Evolutionary conservation across 257 asterid species (phyloP), one percentile per base, ranked within the genome.

Genomic region (Salvia rosmarinus): DNA sequence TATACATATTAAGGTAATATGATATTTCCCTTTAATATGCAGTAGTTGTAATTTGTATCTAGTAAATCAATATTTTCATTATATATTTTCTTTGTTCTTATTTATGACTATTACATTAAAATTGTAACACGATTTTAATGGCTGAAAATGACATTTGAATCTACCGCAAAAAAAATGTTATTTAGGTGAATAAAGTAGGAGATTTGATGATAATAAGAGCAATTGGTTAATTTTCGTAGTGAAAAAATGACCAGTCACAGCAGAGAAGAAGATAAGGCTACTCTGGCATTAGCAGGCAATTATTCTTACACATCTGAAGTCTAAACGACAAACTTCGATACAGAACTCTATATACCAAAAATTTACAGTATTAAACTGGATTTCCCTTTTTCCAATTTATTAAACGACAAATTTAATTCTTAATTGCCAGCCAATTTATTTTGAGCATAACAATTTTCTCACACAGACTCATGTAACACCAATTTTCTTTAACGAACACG

Each of bases 191-290:
- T 2, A 19, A 20, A 64, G 12, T 9, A 19, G 34, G 4, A 17
- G 2, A 17, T 50, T 17, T 16, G 25, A 1, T 1, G 1, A 4
- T 9, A 39, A 42, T 12, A 6, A 46, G 7, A 8, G 7, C 21
- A 43, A 64, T 16, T 68, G 37, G 73, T 13, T 40, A 39, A 72
- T 63, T 50, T 51, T 40, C 9, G 65, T 63, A 30, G 62, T 51
- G 63, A 17, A 32, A 57, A 66, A 63, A 55, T 65, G 78, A 66
- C 35, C 62, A 32, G 66, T 66, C 68, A 40, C 47, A 10, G 37
- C 62, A 40, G 49, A 63, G 65, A 43, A 42, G 54, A 56, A 63
- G 78, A 66, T 65, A 74, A 66, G 78, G 56, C 35, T 63, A 56
- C 47, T 60, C 77, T 64, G 73, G 16, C 43, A 66, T 16, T 50